These are phyloP conservation scores for Puccinia horiana DNA, from an alignment of 1,284 basidiomycete genomes.

Conservation along the genomic window DNA sequence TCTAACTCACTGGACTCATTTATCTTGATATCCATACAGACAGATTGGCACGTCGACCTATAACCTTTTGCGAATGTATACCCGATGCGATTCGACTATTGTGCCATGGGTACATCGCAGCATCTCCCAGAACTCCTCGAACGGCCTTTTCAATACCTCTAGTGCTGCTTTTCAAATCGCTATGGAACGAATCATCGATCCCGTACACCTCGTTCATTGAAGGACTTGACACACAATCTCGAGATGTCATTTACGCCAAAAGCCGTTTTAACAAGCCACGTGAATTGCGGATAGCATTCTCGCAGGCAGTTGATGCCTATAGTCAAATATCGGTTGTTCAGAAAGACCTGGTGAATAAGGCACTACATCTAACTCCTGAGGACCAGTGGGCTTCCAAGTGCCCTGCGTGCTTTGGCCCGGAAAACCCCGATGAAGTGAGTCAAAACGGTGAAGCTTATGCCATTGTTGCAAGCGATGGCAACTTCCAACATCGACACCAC, in stretches of 20 bases:
- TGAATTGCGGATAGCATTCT: background rate
- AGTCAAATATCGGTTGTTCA: background rate
- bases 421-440: background rate
- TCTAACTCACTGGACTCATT: background rate
- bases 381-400: background rate
- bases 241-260: background rate
- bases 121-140: background rate
- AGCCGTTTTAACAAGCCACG: background rate
- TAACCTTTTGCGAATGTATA: conserved; percentile 3
- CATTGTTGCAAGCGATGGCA: conserved; percentile 5
- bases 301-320: background rate
- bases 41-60: background rate
- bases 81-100: conserved; percentile 9
- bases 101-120: conserved; percentile 8
- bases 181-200: background rate
- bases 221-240: background rate
- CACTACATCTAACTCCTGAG: background rate
- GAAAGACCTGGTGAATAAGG: background rate
- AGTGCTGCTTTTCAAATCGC: background rate
- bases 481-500: conserved; percentile 29
- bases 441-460: background rate
- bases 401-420: conserved; percentile 5
- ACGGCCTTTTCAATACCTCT: conserved; percentile 15
- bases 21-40: background rate
- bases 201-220: background rate